phyloP scores from a whole-genome alignment of 345 rosid genomes.

The Trapa bicornis region DNA sequence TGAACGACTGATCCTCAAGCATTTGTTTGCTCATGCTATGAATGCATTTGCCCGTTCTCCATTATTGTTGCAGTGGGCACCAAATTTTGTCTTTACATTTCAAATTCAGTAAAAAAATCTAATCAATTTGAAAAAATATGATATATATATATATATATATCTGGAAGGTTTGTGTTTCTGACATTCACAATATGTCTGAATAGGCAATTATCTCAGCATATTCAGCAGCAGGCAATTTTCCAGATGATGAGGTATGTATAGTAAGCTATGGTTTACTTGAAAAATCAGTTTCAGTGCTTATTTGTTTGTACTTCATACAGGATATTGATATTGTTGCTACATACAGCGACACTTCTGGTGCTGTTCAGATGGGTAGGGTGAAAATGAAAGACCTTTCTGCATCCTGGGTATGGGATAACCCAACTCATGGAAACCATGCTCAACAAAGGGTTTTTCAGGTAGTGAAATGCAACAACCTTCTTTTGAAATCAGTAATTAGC shows the following conservation, averaged over 20 bases:
- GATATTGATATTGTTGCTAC: slow-evolving; percentile 82
- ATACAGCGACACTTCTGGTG: slow-evolving; percentile 64
- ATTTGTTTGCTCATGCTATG: not conserved
- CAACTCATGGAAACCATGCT: slow-evolving; percentile 23
- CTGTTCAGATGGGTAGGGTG: slow-evolving; percentile 43
- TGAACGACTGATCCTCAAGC: not conserved
- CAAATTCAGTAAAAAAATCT: not conserved
- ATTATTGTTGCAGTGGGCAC: not conserved
- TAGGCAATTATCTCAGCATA: slow-evolving; percentile 26
- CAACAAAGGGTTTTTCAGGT: slow-evolving; percentile 40
- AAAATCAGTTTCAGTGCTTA: slow-evolving; percentile 13
- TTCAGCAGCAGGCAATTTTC: slow-evolving; percentile 21
- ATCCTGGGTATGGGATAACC: slow-evolving; percentile 84
- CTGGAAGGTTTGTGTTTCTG: not conserved
- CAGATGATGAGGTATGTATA: slow-evolving; percentile 39
- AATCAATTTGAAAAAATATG: not conserved
- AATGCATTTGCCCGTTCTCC: not conserved
- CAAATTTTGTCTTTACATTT: not conserved
- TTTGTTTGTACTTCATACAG: slow-evolving; percentile 26
- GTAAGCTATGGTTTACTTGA: slow-evolving; percentile 7
- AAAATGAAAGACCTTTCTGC: slow-evolving; percentile 81
- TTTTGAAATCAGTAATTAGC: not conserved
- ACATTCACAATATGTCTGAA: slow-evolving; percentile 6
- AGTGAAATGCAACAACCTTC: slow-evolving; percentile 5
- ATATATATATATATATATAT: not conserved